Evolutionary conservation across 768 basidiomycete genomes (phyloP).

Genomic region (Collybia nuda): DNA sequence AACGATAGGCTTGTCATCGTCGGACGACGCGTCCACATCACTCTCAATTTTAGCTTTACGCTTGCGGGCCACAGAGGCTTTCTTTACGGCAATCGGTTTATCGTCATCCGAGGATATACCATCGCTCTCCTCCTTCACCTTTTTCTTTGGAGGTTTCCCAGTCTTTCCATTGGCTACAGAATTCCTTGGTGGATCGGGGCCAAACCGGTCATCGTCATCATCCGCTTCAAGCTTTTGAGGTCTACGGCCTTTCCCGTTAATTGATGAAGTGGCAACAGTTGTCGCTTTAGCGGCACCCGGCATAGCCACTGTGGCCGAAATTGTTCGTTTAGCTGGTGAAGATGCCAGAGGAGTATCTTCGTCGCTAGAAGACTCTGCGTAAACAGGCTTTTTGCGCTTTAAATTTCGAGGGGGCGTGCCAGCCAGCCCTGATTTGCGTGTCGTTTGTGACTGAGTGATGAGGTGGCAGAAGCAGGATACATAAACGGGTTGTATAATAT

Average conservation of each 20-base stretch:
- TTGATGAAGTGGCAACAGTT: slow-evolving; percentile 17
- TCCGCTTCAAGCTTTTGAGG: slow-evolving; percentile 34
- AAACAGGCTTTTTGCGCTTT: slow-evolving; percentile 64
- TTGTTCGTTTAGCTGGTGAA: slow-evolving; percentile 58
- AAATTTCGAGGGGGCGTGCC: slow-evolving; percentile 31
- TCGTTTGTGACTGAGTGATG: slow-evolving; percentile 52
- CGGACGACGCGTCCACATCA: slow-evolving; percentile 43
- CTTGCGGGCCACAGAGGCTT: slow-evolving; percentile 34
- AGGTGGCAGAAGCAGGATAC: slow-evolving; percentile 21
- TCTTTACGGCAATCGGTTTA: slow-evolving; percentile 34
- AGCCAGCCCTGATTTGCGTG: slow-evolving; percentile 45
- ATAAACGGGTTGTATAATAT: slow-evolving; percentile 10
- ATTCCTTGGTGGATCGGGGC: slow-evolving; percentile 40
- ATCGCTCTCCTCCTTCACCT: slow-evolving; percentile 50
- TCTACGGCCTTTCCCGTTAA: slow-evolving; percentile 39
- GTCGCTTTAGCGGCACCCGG: slow-evolving; percentile 40
- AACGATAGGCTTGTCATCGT: slow-evolving; percentile 40
- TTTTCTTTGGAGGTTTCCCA: slow-evolving; percentile 65
- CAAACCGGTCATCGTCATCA: slow-evolving; percentile 32
- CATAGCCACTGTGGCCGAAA: slow-evolving; percentile 37
- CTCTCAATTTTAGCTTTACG: slow-evolving; percentile 51
- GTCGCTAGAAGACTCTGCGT: slow-evolving; percentile 63
- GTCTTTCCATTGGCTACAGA: slow-evolving; percentile 36
- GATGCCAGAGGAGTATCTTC: slow-evolving; percentile 75
- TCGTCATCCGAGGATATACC: slow-evolving; percentile 34